Percentiles rank a stretch among this genome's conserved stretches.
phyloP scores from a whole-genome alignment of 768 basidiomycete genomes.

The Phylloporus arenicola region DNA sequence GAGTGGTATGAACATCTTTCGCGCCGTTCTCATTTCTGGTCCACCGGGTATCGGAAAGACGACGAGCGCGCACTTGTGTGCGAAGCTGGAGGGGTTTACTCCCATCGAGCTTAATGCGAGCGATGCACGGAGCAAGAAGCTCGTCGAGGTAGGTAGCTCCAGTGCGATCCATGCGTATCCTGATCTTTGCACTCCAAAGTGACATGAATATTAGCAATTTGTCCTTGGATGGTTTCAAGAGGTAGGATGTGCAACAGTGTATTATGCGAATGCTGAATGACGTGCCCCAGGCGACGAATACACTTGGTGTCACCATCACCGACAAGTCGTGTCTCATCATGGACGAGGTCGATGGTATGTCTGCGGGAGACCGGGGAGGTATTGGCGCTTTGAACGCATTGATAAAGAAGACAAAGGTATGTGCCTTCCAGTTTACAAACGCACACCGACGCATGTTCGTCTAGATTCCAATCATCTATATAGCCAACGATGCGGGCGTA shows the following conservation, averaged over 20 bases:
- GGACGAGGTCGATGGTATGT: slow-evolving; percentile 99
- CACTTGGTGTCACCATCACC: slow-evolving; percentile 68
- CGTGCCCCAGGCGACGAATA: slow-evolving; percentile 49
- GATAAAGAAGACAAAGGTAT: slow-evolving; percentile 88
- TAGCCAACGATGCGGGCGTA: slow-evolving; percentile 85
- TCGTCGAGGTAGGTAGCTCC: slow-evolving; percentile 65
- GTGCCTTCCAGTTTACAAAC: not conserved
- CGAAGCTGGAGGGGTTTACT: slow-evolving; percentile 83
- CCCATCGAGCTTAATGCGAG: slow-evolving; percentile 97
- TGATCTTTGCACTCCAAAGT: slow-evolving; percentile 42
- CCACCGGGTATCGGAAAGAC: slow-evolving; percentile 98
- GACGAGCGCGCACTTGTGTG: slow-evolving; percentile 89
- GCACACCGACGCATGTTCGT: not conserved
- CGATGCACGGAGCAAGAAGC: slow-evolving; percentile 92
- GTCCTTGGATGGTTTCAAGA: slow-evolving; percentile 73
- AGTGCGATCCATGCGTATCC: not conserved
- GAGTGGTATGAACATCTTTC: slow-evolving; percentile 77
- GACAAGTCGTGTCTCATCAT: slow-evolving; percentile 87
- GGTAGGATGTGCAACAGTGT: slow-evolving; percentile 37
- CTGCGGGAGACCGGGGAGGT: slow-evolving; percentile 93
- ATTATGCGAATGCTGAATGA: not conserved
- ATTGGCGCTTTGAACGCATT: slow-evolving; percentile 88
- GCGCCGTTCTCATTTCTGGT: slow-evolving; percentile 87
- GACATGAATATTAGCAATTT: slow-evolving; percentile 87
- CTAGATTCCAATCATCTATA: slow-evolving; percentile 94